Conservation (phyloP, 148 eudicot species). For the Rhododendron ferrugineum region DNA sequence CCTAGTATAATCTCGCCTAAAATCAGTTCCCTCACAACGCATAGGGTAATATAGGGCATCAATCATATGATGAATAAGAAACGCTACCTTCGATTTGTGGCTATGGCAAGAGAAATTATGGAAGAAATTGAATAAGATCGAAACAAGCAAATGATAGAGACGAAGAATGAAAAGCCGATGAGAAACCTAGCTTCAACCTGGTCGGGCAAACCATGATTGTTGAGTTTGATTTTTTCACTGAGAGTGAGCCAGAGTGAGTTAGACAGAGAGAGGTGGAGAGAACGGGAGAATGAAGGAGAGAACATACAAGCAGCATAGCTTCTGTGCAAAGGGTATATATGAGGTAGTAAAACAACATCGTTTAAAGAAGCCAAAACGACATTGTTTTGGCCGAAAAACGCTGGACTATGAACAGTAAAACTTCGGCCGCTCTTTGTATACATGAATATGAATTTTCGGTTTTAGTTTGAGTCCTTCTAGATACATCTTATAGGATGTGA, state of each 20-base stretch:
- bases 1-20: no score
- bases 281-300: background rate
- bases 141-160: no score
- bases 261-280: background rate
- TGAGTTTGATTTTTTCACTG: background rate
- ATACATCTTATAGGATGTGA: background rate
- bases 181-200: background rate
- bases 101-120: no score
- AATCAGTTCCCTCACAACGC: no score
- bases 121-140: no score
- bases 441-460: background rate
- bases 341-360: background rate
- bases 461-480: background rate
- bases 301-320: background rate
- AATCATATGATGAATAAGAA: no score
- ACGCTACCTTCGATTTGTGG: no score
- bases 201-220: no score
- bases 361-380: background rate
- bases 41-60: no score
- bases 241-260: background rate
- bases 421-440: background rate
- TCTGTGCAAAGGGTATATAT: background rate
- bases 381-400: background rate
- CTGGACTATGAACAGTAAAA: background rate
- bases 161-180: no score